Percentiles rank a stretch among this genome's conserved stretches.
These are phyloP conservation scores for Staphylotrichum tortipilum DNA, from an alignment of 495 filamentous ascomycete genomes.

Conservation along the genomic window DNA sequence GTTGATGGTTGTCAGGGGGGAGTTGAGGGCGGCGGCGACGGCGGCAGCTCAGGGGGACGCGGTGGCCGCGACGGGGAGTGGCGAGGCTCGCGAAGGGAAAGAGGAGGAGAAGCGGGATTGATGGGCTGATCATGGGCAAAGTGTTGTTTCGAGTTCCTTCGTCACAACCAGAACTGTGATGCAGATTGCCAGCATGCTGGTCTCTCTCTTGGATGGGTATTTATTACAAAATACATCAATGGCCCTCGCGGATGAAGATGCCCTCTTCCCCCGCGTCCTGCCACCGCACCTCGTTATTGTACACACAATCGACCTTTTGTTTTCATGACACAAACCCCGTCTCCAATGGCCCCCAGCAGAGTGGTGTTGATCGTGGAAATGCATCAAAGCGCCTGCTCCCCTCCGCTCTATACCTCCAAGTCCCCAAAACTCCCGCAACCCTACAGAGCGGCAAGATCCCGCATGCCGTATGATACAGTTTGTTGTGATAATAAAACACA, in stretches of 20 bases:
- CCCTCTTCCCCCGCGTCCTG: neutral
- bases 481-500: constrained; percentile 13
- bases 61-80: constrained; percentile 6
- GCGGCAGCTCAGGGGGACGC: constrained; percentile 29
- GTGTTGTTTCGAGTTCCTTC: neutral
- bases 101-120: neutral
- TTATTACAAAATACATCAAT: no score
- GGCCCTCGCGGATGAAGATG: neutral
- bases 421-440: constrained; percentile 13
- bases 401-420: constrained; percentile 11
- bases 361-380: constrained; percentile 23
- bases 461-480: constrained; percentile 21
- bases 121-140: neutral
- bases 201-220: neutral
- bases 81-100: neutral
- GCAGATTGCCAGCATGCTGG: neutral
- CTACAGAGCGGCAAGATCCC: constrained; percentile 11
- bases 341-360: constrained; percentile 9
- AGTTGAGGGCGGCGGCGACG: constrained; percentile 39
- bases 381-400: constrained; percentile 17
- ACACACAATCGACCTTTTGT: neutral
- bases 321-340: neutral
- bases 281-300: neutral
- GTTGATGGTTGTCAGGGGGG: constrained; percentile 35
- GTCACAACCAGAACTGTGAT: no score